Evolutionary conservation across 2,329 filamentous ascomycete species (phyloP).

Genomic region (Plectosphaerella plurivora): DNA sequence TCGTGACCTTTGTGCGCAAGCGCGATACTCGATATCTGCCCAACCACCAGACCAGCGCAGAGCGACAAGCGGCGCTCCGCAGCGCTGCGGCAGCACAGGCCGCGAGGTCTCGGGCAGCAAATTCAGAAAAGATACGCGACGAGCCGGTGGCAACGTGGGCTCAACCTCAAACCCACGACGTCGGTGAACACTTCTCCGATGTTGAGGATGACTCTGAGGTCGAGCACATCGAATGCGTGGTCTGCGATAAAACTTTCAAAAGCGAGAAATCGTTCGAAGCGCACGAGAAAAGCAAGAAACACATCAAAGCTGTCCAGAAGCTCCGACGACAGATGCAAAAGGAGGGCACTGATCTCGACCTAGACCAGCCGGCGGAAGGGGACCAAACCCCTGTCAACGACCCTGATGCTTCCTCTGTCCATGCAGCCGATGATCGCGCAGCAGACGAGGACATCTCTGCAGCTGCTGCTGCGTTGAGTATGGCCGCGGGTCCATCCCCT

Average conservation of each 20-base stretch:
- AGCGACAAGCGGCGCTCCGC: slow-evolving; percentile 73
- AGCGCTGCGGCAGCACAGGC: slow-evolving; percentile 81
- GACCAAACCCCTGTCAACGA: background rate
- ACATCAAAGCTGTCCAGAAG: slow-evolving; percentile 78
- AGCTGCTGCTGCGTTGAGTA: too few species aligned
- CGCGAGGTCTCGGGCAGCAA: slow-evolving; percentile 73
- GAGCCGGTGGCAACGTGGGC: slow-evolving; percentile 70
- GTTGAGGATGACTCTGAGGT: slow-evolving; percentile 51
- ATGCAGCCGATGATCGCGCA: too few species aligned
- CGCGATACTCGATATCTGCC: slow-evolving; percentile 80
- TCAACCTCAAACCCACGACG: slow-evolving; percentile 48
- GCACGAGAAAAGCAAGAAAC: slow-evolving; percentile 96
- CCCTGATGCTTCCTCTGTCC: background rate
- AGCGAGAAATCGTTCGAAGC: slow-evolving; percentile 88
- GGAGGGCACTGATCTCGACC: slow-evolving; percentile 62
- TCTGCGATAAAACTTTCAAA: slow-evolving; percentile 77
- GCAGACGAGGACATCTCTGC: too few species aligned
- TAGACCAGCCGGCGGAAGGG: slow-evolving; percentile 25
- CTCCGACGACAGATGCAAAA: slow-evolving; percentile 77
- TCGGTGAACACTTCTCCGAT: slow-evolving; percentile 53
- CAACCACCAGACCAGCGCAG: slow-evolving; percentile 72
- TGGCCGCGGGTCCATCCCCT: too few species aligned
- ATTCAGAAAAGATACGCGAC: slow-evolving; percentile 67
- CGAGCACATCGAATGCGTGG: slow-evolving; percentile 67
- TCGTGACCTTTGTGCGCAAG: slow-evolving; percentile 86